Evolutionary conservation across 257 asterid genomes (phyloP), one percentile per base, ranked within the genome.

Genomic region (Avicennia marina): DNA sequence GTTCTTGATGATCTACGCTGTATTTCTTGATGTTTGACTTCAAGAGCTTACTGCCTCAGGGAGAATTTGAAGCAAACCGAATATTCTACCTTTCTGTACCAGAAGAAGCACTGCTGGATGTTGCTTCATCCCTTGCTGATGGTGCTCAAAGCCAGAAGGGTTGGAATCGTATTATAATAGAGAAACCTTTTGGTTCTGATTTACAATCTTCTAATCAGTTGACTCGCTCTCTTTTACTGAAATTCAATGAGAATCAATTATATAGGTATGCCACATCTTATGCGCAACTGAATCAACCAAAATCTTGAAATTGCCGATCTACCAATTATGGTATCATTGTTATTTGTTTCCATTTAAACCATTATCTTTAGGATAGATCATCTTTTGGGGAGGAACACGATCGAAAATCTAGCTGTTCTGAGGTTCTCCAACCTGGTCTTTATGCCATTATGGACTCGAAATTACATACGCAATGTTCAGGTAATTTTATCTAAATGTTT

Each of bases 51-150:
- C 61, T 40, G 50, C 56, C 69, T 55, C 73, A 74, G 81, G 81
- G 69, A 33, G 63, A 40, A 40, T 44, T 46, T 58, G 77, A 39
- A 59, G 74, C 75, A 51, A 72, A 78, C 74, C 65, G 79, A 75
- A 78, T 78, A 48, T 78, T 78, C 72, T 78, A 78, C 73, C 79
- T 78, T 25, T 65, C 85, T 54, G 79, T 75, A 22, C 85, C 85
- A 29, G 63, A 78, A 66, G 81, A 75, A 45, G 81, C 81, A 63
- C 61, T 74, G 40, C 36, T 51, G 40, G 81, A 74, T 26, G 77
- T 78, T 49, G 81, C 79, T 43, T 62, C 67, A 7, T 62, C 75
- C 11, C 72, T 78, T 53, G 68, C 75, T 62, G 79, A 78, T 42
- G 44, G 43, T 31, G 81, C 71, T 40, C 81, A 78, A 66, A 75